Evolutionary conservation across 768 basidiomycete genomes (phyloP).

Genomic region (Mycena indigotica): DNA sequence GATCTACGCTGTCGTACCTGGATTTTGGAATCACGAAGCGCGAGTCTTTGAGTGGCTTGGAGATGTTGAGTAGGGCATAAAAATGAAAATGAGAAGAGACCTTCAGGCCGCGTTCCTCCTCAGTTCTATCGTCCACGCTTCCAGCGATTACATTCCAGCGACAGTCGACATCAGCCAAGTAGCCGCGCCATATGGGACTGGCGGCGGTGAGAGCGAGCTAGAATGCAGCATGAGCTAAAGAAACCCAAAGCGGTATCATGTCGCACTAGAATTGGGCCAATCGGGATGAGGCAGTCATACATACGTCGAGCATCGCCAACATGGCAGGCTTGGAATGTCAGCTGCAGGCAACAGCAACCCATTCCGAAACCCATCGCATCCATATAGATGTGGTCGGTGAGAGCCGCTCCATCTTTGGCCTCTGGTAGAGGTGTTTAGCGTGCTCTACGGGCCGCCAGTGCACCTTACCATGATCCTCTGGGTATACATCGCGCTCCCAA

Average conservation of each 20-base stretch:
- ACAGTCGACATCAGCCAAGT: slow-evolving; percentile 95
- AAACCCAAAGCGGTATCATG: slow-evolving; percentile 1
- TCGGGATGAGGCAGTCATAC: slow-evolving; percentile 94
- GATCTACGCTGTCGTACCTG: slow-evolving; percentile 93
- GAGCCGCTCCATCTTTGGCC: slow-evolving; percentile 87
- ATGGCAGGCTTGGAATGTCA: slow-evolving; percentile 97
- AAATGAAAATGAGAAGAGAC: no score
- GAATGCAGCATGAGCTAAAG: background rate
- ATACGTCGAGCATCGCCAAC: slow-evolving; percentile 88
- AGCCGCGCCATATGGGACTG: slow-evolving; percentile 93
- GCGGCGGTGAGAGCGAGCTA: slow-evolving; percentile 94
- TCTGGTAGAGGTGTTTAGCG: slow-evolving; percentile 45
- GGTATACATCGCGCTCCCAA: slow-evolving; percentile 78
- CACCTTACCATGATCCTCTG: slow-evolving; percentile 75
- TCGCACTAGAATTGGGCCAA: slow-evolving; percentile 91
- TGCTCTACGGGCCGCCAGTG: background rate
- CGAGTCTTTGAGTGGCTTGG: slow-evolving; percentile 75
- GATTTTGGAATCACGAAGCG: slow-evolving; percentile 90
- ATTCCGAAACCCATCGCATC: slow-evolving; percentile 99
- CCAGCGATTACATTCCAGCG: slow-evolving; percentile 99
- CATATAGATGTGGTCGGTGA: slow-evolving; percentile 91
- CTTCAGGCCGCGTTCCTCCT: slow-evolving; percentile 90
- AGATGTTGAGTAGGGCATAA: no score
- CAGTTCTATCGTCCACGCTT: slow-evolving; percentile 96
- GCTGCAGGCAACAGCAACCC: slow-evolving; percentile 97